phyloP scores from a whole-genome alignment of 2,329 filamentous ascomycete genomes.

The Zymoseptoria pseudotritici region DNA sequence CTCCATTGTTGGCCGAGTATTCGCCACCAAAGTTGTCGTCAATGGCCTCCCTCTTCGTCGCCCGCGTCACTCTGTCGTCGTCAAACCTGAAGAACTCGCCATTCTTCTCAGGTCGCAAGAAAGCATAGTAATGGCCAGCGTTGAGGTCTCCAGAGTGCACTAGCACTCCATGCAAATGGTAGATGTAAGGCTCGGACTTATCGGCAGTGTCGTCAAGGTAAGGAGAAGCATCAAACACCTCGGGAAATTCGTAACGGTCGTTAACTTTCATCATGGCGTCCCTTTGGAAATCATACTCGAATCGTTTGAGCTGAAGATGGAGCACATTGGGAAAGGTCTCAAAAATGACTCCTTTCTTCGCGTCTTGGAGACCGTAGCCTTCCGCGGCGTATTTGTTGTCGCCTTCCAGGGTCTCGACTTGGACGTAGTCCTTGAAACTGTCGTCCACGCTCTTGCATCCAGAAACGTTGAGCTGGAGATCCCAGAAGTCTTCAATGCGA shows the following conservation, averaged over 20 bases:
- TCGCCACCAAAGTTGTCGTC: constrained; percentile 97
- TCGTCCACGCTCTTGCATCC: constrained; percentile 89
- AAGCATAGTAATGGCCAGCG: constrained; percentile 96
- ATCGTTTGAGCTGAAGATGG: constrained; percentile 91
- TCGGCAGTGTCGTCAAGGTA: constrained; percentile 84
- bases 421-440: constrained; percentile 92
- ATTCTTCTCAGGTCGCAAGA: constrained; percentile 86
- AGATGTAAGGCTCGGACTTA: constrained; percentile 79
- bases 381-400: constrained; percentile 98
- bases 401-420: constrained; percentile 92
- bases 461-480: constrained; percentile 93
- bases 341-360: constrained; percentile 96
- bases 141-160: constrained; percentile 96
- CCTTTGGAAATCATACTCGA: constrained; percentile 93
- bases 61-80: constrained; percentile 93
- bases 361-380: constrained; percentile 86
- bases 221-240: constrained; percentile 73
- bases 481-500: constrained; percentile 95
- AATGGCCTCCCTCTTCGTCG: constrained; percentile 80
- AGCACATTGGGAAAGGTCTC: constrained; percentile 89
- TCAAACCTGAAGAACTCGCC: constrained; percentile 96
- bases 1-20: constrained; percentile 46
- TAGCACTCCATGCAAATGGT: constrained; percentile 88
- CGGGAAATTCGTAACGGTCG: constrained; percentile 83
- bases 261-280: constrained; percentile 99